Evolutionary conservation across 345 rosid genomes (phyloP).

Genomic region (Eucalyptus sp.): DNA sequence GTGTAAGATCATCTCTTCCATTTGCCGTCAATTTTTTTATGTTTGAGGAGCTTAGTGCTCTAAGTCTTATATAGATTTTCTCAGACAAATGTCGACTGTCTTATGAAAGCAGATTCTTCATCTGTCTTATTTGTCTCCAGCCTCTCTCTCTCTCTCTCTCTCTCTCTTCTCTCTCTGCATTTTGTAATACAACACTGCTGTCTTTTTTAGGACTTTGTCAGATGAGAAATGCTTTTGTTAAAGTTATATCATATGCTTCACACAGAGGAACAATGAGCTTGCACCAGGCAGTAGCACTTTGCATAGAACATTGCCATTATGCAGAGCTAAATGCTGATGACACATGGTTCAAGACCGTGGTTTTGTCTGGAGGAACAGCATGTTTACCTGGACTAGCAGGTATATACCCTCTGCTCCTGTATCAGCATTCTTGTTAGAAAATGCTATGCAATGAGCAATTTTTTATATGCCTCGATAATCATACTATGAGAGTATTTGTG

Average conservation of each 20-base stretch:
- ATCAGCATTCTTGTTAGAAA: not conserved
- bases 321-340: constrained; percentile 55
- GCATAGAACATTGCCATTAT: constrained; percentile 86
- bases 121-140: not conserved
- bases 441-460: not conserved
- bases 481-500: not conserved
- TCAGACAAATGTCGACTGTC: not conserved
- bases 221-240: not conserved
- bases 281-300: constrained; percentile 80
- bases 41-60: not conserved
- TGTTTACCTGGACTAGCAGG: constrained; percentile 89
- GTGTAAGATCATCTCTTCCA: constrained; percentile 39
- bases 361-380: constrained; percentile 71
- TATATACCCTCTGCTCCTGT: not conserved
- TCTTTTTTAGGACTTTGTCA: not conserved
- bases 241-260: not conserved
- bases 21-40: not conserved
- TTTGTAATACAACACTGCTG: not conserved
- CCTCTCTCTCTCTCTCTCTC: not conserved
- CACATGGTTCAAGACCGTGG: constrained; percentile 88
- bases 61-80: not conserved
- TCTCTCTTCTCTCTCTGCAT: not conserved
- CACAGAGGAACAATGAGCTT: constrained; percentile 73
- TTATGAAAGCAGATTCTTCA: not conserved
- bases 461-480: not conserved